phyloP scores from a whole-genome alignment of 768 basidiomycete species.

The Pisolithus sp. region DNA sequence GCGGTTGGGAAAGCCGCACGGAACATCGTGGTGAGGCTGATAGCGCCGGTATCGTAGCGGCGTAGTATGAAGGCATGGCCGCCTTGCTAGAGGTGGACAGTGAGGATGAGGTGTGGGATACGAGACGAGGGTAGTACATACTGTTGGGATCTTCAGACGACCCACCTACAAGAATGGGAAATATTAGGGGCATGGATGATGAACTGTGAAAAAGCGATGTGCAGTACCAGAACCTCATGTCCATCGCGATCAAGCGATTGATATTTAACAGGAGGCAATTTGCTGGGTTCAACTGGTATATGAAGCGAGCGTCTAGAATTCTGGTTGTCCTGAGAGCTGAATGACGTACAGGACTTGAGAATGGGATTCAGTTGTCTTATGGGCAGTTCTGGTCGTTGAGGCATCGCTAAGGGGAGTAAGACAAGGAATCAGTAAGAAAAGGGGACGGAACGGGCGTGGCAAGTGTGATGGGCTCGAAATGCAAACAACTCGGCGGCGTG shows the following conservation, averaged over 20 bases:
- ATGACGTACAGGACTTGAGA: conserved; percentile 37
- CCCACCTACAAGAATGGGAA: conserved; percentile 54
- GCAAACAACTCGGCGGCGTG: no score
- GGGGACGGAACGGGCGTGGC: neutral
- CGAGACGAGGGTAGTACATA: conserved; percentile 32
- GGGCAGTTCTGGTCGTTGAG: conserved; percentile 48
- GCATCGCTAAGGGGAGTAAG: conserved; percentile 18
- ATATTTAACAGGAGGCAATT: conserved; percentile 77
- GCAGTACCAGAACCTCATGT: conserved; percentile 68
- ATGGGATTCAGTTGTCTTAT: conserved; percentile 43
- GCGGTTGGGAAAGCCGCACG: conserved; percentile 89
- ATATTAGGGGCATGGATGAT: neutral
- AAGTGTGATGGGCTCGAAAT: no score
- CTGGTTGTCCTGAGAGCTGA: neutral
- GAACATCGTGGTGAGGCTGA: conserved; percentile 94
- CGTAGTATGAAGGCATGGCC: conserved; percentile 93
- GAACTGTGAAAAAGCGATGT: conserved; percentile 16
- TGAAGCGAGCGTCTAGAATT: neutral
- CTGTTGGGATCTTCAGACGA: conserved; percentile 84
- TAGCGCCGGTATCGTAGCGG: conserved; percentile 87
- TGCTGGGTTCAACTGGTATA: conserved; percentile 32
- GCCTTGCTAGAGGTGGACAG: conserved; percentile 39
- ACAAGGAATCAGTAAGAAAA: neutral
- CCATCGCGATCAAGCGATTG: conserved; percentile 87
- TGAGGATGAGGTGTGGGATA: conserved; percentile 12